Conservation (phyloP, 2,329 filamentous ascomycete genomes). For the Eurotiales sp. region DNA sequence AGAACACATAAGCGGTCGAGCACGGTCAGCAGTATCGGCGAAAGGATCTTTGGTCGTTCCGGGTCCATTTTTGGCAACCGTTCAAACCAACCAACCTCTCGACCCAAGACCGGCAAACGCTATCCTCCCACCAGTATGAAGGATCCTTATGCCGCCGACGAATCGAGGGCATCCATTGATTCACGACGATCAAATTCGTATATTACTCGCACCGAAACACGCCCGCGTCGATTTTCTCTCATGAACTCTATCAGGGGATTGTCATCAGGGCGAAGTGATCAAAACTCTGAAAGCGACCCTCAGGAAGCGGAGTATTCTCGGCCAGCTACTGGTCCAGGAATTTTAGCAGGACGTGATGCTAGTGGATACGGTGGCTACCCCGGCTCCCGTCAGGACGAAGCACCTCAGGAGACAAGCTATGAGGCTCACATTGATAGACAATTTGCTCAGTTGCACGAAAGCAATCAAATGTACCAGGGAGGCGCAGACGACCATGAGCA, state of each 20-base stretch:
- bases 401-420: conserved; percentile 33
- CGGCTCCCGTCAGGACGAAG: conserved; percentile 19
- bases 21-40: conserved; percentile 76
- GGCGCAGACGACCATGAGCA: conserved; percentile 10
- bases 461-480: conserved; percentile 22
- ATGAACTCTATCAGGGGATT: conserved; percentile 66
- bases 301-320: conserved; percentile 29
- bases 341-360: conserved; percentile 21
- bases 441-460: conserved; percentile 36
- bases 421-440: conserved; percentile 41
- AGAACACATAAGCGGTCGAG: conserved; percentile 64
- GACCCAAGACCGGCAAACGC: conserved; percentile 56
- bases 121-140: conserved; percentile 94
- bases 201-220: conserved; percentile 62
- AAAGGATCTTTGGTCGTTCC: conserved; percentile 79
- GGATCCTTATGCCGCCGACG: conserved; percentile 60
- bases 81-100: conserved; percentile 31
- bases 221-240: conserved; percentile 67
- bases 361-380: conserved; percentile 31
- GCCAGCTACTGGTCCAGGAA: conserved; percentile 34
- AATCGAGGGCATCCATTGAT: conserved; percentile 65
- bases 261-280: conserved; percentile 53
- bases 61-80: conserved; percentile 73
- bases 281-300: conserved; percentile 44
- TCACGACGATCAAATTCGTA: conserved; percentile 70